phyloP scores from a whole-genome alignment of 768 basidiomycete genomes.

The Amanita molliuscula region DNA sequence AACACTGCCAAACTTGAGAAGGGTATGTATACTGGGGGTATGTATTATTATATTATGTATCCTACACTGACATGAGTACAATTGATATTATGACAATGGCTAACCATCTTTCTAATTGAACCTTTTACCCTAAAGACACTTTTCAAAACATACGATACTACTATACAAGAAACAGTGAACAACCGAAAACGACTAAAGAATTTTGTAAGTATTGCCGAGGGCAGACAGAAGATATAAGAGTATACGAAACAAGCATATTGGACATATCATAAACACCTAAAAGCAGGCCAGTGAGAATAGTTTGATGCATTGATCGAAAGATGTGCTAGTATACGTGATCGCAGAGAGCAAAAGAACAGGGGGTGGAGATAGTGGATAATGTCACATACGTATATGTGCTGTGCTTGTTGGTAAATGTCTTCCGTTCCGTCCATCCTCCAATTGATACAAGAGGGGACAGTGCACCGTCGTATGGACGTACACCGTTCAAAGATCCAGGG shows the following conservation, averaged over 20 bases:
- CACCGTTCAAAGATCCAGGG: background rate
- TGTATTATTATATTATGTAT: too few species aligned
- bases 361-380: background rate
- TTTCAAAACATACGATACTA: background rate
- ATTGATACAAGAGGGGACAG: background rate
- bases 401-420: background rate
- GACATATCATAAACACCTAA: background rate
- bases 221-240: background rate
- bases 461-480: background rate
- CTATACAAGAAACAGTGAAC: background rate
- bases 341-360: background rate
- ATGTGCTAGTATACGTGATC: slow-evolving; percentile 4
- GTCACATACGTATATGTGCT: background rate
- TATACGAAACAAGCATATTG: background rate
- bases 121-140: background rate
- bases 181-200: background rate
- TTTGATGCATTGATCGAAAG: slow-evolving; percentile 2
- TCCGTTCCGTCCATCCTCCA: background rate
- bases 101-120: background rate
- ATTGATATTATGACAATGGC: background rate
- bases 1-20: background rate
- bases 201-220: background rate
- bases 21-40: too few species aligned
- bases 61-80: background rate
- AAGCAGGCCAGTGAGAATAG: background rate